Evolutionary conservation across 1,284 basidiomycete genomes (phyloP).

Genomic region (Ganoderma sp.): DNA sequence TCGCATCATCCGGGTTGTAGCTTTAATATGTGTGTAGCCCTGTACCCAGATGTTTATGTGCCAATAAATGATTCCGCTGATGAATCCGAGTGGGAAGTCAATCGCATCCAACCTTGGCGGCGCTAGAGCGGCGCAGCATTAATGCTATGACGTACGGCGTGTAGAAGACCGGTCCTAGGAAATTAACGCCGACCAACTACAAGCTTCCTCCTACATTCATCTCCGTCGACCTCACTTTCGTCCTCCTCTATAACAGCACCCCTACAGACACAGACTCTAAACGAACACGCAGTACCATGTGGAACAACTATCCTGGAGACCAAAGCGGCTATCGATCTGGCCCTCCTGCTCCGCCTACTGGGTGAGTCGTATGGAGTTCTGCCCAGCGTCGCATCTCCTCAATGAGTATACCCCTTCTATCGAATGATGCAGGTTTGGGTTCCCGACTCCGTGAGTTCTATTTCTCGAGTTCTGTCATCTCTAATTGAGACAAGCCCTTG

Average conservation of each 20-base stretch:
- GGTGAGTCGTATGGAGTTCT: conserved; percentile 7
- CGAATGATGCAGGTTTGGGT: conserved; percentile 14
- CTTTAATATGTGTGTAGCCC: too few species aligned
- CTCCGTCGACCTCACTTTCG: not conserved
- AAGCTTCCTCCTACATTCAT: conserved; percentile 15
- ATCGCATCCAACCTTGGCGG: not conserved
- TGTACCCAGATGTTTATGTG: not conserved
- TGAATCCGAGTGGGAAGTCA: too few species aligned
- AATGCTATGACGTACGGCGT: conserved; percentile 17
- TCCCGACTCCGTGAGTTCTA: conserved; percentile 21
- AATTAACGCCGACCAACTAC: conserved; percentile 3
- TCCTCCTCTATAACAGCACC: not conserved
- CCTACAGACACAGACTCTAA: not conserved
- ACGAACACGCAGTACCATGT: conserved; percentile 13
- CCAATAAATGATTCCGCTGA: not conserved
- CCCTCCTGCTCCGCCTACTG: conserved; percentile 39
- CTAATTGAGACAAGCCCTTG: not conserved
- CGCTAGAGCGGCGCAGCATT: not conserved
- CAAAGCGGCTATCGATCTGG: conserved; percentile 43
- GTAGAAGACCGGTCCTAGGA: conserved; percentile 10
- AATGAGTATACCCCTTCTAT: not conserved
- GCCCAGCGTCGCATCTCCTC: not conserved
- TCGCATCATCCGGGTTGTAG: not conserved
- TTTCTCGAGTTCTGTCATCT: not conserved
- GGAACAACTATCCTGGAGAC: conserved; percentile 29